Conservation (phyloP, 2,329 filamentous ascomycete species). For the Pseudocercospora crystallina region DNA sequence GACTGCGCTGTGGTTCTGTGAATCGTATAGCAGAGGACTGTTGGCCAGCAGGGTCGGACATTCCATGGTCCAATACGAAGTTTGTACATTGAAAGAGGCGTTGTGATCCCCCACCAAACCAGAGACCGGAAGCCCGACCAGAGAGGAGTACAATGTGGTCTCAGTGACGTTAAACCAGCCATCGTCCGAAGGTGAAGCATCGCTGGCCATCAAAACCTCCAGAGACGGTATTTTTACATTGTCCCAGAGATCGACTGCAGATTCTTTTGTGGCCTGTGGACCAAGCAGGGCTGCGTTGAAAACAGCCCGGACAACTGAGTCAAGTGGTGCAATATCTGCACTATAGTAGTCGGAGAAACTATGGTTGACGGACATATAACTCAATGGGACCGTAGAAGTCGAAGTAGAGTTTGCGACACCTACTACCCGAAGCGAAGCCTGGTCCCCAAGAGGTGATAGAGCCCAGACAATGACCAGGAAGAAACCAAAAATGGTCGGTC, state of each 20-base stretch:
- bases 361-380: constrained; percentile 3
- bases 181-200: neutral
- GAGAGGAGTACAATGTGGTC: constrained; percentile 8
- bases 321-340: neutral
- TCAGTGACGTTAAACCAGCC: no score
- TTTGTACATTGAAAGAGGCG: neutral
- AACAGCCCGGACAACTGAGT: neutral
- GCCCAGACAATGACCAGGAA: constrained; percentile 1
- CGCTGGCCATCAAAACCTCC: neutral
- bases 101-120: neutral
- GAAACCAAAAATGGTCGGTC: neutral
- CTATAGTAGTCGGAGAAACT: neutral
- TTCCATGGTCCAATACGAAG: constrained; percentile 2
- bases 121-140: constrained; percentile 2
- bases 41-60: constrained; percentile 3
- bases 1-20: neutral
- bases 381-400: neutral
- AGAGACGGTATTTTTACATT: constrained; percentile 7
- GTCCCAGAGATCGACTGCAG: constrained; percentile 5
- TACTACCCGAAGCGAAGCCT: constrained; percentile 6
- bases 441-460: constrained; percentile 6
- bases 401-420: neutral
- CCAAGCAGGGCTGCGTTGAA: constrained; percentile 8
- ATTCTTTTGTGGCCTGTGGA: neutral
- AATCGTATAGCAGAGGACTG: no score